Conservation (phyloP, 495 filamentous ascomycete genomes). For the Pyronema omphalodes region DNA sequence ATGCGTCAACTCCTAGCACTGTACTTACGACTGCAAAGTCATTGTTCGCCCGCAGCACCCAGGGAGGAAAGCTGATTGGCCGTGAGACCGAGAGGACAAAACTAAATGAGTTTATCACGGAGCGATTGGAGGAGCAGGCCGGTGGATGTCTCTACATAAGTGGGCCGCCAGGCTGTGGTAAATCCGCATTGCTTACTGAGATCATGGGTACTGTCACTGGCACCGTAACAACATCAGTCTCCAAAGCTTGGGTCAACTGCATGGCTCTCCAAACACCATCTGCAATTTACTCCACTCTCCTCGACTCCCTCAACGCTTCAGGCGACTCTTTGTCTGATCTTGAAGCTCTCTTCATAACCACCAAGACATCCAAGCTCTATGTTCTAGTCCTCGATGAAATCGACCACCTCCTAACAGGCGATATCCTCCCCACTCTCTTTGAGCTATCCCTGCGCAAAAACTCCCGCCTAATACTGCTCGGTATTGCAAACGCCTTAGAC, state of each 20-base stretch:
- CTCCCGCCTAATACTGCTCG: slow-evolving; percentile 66
- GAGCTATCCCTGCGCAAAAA: slow-evolving; percentile 71
- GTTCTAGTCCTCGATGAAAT: slow-evolving; percentile 85
- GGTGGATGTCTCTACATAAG: slow-evolving; percentile 91
- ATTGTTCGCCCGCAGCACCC: slow-evolving; percentile 61
- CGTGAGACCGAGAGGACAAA: slow-evolving; percentile 62
- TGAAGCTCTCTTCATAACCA: slow-evolving; percentile 80
- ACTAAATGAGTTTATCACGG: slow-evolving; percentile 48
- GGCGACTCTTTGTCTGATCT: slow-evolving; percentile 88
- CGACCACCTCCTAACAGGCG: slow-evolving; percentile 74
- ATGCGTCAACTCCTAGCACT: slow-evolving; percentile 38
- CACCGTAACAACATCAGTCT: slow-evolving; percentile 32
- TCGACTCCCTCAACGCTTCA: slow-evolving; percentile 40
- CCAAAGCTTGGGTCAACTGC: slow-evolving; percentile 74
- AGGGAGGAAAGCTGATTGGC: slow-evolving; percentile 60
- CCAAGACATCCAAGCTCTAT: slow-evolving; percentile 75
- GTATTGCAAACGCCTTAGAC: slow-evolving; percentile 93
- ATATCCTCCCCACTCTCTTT: slow-evolving; percentile 78
- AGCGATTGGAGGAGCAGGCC: slow-evolving; percentile 37
- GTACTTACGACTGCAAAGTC: slow-evolving; percentile 78
- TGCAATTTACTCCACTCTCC: slow-evolving; percentile 60
- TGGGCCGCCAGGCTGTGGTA: slow-evolving; percentile 88
- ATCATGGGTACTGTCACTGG: slow-evolving; percentile 41
- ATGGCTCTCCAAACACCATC: slow-evolving; percentile 76
- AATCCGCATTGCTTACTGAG: slow-evolving; percentile 78